Percentiles rank a stretch among this genome's conserved stretches.
Evolutionary conservation across 2,329 filamentous ascomycete species (phyloP).

Genomic region (Pseudogymnoascus sp.): DNA sequence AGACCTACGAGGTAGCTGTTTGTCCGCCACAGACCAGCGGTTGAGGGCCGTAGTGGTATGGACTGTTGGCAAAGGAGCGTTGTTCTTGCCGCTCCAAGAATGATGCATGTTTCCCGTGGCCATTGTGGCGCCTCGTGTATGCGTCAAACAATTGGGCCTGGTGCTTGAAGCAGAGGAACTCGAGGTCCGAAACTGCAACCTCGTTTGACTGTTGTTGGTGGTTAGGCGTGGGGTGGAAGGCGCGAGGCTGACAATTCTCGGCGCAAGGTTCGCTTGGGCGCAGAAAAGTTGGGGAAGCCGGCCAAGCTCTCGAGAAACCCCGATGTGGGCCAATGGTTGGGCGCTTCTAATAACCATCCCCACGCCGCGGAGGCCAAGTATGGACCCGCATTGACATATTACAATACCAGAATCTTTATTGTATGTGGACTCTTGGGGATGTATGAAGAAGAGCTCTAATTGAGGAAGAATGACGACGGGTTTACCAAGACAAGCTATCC

Average conservation of each 20-base stretch:
- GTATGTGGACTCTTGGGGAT: background rate
- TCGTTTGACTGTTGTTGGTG: slow-evolving; percentile 1
- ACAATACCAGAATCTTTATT: background rate
- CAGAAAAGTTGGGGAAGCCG: background rate
- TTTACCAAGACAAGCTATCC: background rate
- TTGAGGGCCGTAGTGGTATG: slow-evolving; percentile 65
- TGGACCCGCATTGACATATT: background rate
- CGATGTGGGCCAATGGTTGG: background rate
- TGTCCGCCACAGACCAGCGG: slow-evolving; percentile 74
- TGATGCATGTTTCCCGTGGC: slow-evolving; percentile 1
- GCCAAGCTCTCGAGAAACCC: background rate
- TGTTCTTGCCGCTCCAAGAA: slow-evolving; percentile 13
- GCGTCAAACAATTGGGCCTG: background rate
- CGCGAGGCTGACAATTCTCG: slow-evolving; percentile 3
- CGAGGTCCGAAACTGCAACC: background rate
- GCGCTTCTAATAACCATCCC: background rate
- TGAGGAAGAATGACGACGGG: background rate
- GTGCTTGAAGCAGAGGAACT: background rate
- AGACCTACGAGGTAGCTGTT: slow-evolving; percentile 56
- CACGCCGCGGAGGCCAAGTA: background rate
- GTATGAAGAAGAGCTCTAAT: background rate
- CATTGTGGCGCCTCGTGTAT: background rate
- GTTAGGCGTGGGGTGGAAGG: background rate
- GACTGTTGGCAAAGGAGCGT: slow-evolving; percentile 12
- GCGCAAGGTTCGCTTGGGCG: background rate